phyloP scores from a whole-genome alignment of 2,329 filamentous ascomycete species.

The Xylaria sp. region DNA sequence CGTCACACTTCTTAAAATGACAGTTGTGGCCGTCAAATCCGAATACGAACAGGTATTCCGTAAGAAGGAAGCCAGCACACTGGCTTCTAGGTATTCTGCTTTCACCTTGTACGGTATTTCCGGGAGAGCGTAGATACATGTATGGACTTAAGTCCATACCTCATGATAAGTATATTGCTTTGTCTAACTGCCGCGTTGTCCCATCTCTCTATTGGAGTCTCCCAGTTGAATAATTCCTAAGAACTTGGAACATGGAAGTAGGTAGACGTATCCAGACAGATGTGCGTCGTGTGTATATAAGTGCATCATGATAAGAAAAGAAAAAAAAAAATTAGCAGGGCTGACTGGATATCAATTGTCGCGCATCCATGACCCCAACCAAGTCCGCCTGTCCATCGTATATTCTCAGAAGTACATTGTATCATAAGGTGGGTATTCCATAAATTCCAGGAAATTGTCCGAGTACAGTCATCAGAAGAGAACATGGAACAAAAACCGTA shows the following conservation, averaged over 20 bases:
- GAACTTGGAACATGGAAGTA: neutral
- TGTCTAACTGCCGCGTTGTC: neutral
- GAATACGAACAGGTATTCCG: too few species aligned
- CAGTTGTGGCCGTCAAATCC: too few species aligned
- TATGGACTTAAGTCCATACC: too few species aligned
- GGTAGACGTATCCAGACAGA: neutral
- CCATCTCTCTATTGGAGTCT: neutral
- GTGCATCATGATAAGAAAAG: too few species aligned
- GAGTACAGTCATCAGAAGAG: slow-evolving; percentile 9
- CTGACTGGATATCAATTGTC: neutral
- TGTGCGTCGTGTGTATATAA: neutral
- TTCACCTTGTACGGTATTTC: too few species aligned
- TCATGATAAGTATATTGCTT: neutral
- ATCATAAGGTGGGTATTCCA: slow-evolving; percentile 18
- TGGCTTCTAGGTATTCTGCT: too few species aligned
- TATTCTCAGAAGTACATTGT: slow-evolving; percentile 10
- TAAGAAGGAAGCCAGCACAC: too few species aligned
- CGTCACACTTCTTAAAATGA: too few species aligned
- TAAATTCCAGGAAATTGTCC: slow-evolving; percentile 15
- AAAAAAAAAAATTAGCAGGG: neutral
- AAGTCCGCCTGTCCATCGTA: slow-evolving; percentile 9
- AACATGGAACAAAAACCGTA: too few species aligned
- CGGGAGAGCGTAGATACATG: too few species aligned
- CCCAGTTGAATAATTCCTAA: neutral
- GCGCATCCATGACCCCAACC: neutral